Percentiles rank a stretch among this genome's conserved stretches.
phyloP scores from a whole-genome alignment of 805 yeast genomes.

The Soucietia sequanensis region DNA sequence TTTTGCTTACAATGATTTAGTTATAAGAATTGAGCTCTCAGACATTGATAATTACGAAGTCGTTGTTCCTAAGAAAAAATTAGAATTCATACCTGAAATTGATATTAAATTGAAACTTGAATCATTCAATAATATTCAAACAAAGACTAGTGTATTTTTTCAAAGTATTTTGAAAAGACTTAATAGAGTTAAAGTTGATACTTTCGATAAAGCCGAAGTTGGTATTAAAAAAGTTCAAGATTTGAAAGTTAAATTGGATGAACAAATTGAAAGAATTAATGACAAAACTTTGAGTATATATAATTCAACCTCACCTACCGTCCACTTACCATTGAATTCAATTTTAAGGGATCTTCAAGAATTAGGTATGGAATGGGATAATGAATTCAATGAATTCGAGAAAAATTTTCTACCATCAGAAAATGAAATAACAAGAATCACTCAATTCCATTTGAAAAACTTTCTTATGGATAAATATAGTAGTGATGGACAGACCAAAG shows the following conservation, averaged over 20 bases:
- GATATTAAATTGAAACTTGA: conserved; percentile 70
- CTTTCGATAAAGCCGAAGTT: conserved; percentile 66
- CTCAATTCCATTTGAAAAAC: conserved; percentile 81
- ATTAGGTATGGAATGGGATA: conserved; percentile 83
- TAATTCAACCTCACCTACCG: conserved; percentile 54
- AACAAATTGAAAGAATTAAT: conserved; percentile 49
- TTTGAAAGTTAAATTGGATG: conserved; percentile 50
- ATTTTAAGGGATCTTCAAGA: conserved; percentile 74
- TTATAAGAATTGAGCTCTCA: conserved; percentile 76
- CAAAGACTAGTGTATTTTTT: conserved; percentile 61
- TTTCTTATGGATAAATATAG: conserved; percentile 58
- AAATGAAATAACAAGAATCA: conserved; percentile 85
- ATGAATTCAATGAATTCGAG: conserved; percentile 78
- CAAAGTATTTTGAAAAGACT: conserved; percentile 69
- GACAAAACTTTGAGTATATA: conserved; percentile 52
- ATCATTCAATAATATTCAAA: conserved; percentile 51
- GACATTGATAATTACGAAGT: conserved; percentile 76
- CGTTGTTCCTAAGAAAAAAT: conserved; percentile 67
- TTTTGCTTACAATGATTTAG: conserved; percentile 77
- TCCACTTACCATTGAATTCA: conserved; percentile 67
- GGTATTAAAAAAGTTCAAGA: conserved; percentile 61
- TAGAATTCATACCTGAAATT: conserved; percentile 70
- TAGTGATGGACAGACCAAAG: conserved; percentile 17
- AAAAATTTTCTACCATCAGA: conserved; percentile 81
- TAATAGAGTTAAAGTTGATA: conserved; percentile 72